These are phyloP conservation scores for Flaveria sonorensis DNA, from an alignment of 129 eudicot genomes.

Conservation along the genomic window DNA sequence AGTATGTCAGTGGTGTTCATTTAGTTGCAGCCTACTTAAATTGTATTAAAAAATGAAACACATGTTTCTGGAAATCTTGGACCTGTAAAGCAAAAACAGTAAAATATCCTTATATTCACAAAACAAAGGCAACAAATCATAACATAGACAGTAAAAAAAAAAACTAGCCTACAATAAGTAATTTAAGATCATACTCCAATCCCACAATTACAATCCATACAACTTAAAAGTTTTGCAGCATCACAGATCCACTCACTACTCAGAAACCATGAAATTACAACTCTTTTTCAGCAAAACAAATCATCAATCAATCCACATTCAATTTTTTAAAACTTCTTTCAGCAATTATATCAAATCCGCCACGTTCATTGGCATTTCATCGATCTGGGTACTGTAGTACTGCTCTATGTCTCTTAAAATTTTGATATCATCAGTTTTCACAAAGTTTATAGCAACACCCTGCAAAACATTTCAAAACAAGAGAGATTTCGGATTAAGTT, in stretches of 20 bases:
- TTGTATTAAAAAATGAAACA: background rate
- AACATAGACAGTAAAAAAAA: background rate
- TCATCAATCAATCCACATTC: slow-evolving; percentile 12
- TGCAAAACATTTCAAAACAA: slow-evolving; percentile 32
- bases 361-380: slow-evolving; percentile 96
- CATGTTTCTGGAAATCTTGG: slow-evolving; percentile 4
- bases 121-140: slow-evolving; percentile 24
- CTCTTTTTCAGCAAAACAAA: background rate
- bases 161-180: slow-evolving; percentile 27
- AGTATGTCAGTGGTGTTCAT: too few relatives aligned
- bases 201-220: slow-evolving; percentile 33
- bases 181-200: slow-evolving; percentile 23
- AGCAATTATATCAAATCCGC: slow-evolving; percentile 66
- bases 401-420: slow-evolving; percentile 94
- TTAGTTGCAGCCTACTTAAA: too few relatives aligned
- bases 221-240: slow-evolving; percentile 24
- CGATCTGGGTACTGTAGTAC: slow-evolving; percentile 96
- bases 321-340: background rate
- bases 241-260: slow-evolving; percentile 29
- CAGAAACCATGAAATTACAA: slow-evolving; percentile 16
- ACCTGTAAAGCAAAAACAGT: background rate
- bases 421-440: slow-evolving; percentile 87
- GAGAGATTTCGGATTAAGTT: background rate
- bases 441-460: slow-evolving; percentile 99
- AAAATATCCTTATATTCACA: slow-evolving; percentile 33